Evolutionary conservation across 1,284 basidiomycete genomes (phyloP), one percentile per base, ranked within the genome.

Genomic region (Rhodofomes roseus): DNA sequence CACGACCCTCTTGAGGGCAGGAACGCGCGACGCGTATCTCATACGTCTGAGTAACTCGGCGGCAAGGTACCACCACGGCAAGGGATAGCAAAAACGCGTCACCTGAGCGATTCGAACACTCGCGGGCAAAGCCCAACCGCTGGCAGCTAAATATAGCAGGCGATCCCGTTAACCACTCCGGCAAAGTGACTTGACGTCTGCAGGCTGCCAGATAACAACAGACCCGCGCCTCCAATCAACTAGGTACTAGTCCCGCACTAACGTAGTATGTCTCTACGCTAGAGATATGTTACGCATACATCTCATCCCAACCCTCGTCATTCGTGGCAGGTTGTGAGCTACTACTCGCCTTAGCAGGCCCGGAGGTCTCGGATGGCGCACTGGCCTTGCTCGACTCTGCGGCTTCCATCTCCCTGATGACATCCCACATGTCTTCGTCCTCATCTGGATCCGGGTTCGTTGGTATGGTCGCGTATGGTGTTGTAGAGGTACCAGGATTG

Each of bases 51-150:
- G n/a, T n/a, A n/a, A n/a, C n/a, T n/a, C n/a, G n/a, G n/a, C n/a
- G n/a, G n/a, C n/a, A n/a, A n/a, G n/a, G 14, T 22, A 6, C 2
- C 5, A 44, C 20, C n/a, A 23, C 23, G 4, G n/a, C 43, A 39
- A 39, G 20, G 76, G 83, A 77, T 82, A 25, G 36, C 20, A 62
- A 86, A 85, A 80, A 76, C 72, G 63, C 87, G 87, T 89, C 87
- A 87, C 87, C 87, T 89, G 86, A 81, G 87, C 86, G 87, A 89
- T 89, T 89, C 87, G 87, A 89, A 89, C 87, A 87, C 87, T 81
- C 86, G 87, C 87, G 87, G 79, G 79, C 86, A 89, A 86, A 89
- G 87, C 79, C 80, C 87, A 89, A 87, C 86, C 86, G 86, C 86
- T 89, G 36, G 57, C 69, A 70, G 65, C 69, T 67, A 67, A 41